phyloP scores from a whole-genome alignment of 495 filamentous ascomycete genomes.

The Lichenothelia convexa region DNA sequence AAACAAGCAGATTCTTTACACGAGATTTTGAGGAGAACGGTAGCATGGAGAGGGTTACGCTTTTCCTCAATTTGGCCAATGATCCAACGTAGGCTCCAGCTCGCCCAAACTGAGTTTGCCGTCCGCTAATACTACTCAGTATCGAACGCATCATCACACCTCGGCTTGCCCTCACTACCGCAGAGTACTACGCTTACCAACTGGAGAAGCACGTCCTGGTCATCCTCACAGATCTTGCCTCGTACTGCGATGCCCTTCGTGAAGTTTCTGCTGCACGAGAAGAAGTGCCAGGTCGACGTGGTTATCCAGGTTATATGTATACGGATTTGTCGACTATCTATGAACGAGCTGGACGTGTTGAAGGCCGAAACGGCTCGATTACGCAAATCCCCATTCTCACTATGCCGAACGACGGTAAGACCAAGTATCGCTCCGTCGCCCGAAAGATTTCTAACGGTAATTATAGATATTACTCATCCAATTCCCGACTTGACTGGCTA shows the following conservation, averaged over 20 bases:
- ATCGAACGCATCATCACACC: slow-evolving; percentile 99
- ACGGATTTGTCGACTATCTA: slow-evolving; percentile 99
- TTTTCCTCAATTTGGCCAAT: slow-evolving; percentile 98
- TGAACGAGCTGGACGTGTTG: slow-evolving; percentile 95
- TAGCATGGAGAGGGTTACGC: slow-evolving; percentile 85
- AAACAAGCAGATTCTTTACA: slow-evolving; percentile 96
- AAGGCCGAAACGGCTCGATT: slow-evolving; percentile 94
- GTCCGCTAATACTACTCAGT: slow-evolving; percentile 23
- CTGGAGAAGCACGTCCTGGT: slow-evolving; percentile 98
- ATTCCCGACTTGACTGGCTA: slow-evolving; percentile 98
- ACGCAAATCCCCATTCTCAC: slow-evolving; percentile 98
- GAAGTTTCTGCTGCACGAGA: slow-evolving; percentile 95
- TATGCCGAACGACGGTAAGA: slow-evolving; percentile 90
- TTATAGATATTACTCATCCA: slow-evolving; percentile 85
- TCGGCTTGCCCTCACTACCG: slow-evolving; percentile 92
- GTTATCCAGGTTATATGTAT: slow-evolving; percentile 99
- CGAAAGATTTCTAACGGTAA: background rate
- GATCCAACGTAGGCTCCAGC: slow-evolving; percentile 74
- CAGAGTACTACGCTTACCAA: slow-evolving; percentile 99
- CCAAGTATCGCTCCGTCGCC: background rate
- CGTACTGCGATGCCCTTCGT: slow-evolving; percentile 96
- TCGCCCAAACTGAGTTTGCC: background rate
- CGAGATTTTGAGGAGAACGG: slow-evolving; percentile 99
- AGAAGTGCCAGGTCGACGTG: slow-evolving; percentile 98
- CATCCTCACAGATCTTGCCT: slow-evolving; percentile 93